Evolutionary conservation across 208 protist species (phyloP), one percentile per base, ranked within the genome.

Genomic region (Wallacemonas sp.): DNA sequence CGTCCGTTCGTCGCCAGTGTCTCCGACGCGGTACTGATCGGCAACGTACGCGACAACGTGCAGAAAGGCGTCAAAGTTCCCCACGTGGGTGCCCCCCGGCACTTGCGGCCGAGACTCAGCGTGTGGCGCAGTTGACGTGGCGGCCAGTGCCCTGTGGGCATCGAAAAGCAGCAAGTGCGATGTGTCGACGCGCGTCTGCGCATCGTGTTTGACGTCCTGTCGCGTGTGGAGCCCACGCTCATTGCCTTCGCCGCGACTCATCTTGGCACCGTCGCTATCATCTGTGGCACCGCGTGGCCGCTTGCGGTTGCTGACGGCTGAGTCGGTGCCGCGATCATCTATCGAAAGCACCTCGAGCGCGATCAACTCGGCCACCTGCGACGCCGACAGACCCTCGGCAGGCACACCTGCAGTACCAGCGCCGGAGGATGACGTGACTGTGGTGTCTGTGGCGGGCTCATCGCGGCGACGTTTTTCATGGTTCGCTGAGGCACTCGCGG

Each of bases 351-450:
- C 19, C 24, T 53, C 45, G 6, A 53, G 45, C 53, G 22, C 36
- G 30, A 59, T 59, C 53, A 59, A 15, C 53, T 71, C 65, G 3
- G 61, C 53, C 9, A 71, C 30, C 42, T 71, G 67, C 34, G 67
- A 59, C 32, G 67, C 67, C 29, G 67, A 66, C 45, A 72, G 39
- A 29, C 37, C 13, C 0, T 21, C 21, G 55, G 19, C 22, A 21
- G 44, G 5, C 24, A 46, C 0, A n/a, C 15, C 17, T 12, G 41
- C 41, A 6, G 1, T 46, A 19, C n/a, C n/a, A n/a, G n/a, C n/a
- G n/a, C n/a, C n/a, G n/a, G n/a, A n/a, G n/a, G n/a, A n/a, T n/a
- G n/a, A n/a, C n/a, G n/a, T n/a, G n/a, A n/a, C n/a, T n/a, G n/a
- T n/a, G n/a, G n/a, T n/a, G n/a, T n/a, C n/a, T n/a, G n/a, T n/a